phyloP scores from a whole-genome alignment of 2,329 filamentous ascomycete species.

The Claviceps humidiphila region DNA sequence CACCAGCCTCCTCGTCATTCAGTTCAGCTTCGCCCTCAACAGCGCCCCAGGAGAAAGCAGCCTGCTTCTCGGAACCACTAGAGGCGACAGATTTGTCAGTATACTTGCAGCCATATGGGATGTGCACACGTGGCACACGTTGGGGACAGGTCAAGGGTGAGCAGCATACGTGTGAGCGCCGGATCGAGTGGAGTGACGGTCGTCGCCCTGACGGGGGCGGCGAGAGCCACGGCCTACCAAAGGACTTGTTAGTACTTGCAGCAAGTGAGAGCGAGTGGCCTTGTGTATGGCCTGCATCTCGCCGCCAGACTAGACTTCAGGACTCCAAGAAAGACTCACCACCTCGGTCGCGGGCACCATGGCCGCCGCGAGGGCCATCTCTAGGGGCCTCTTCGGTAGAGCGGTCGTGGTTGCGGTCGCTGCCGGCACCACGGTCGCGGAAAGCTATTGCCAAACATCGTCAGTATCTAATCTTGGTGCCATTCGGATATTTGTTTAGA shows the following conservation, averaged over 20 bases:
- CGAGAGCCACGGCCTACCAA: slow-evolving; percentile 38
- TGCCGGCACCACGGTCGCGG: slow-evolving; percentile 75
- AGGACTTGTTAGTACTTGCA: background rate
- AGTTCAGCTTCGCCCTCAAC: slow-evolving; percentile 70
- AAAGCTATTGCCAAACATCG: slow-evolving; percentile 45
- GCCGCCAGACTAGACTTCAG: slow-evolving; percentile 14
- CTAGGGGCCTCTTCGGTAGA: slow-evolving; percentile 55
- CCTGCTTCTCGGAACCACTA: slow-evolving; percentile 75
- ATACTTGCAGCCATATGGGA: background rate
- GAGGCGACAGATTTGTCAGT: slow-evolving; percentile 11
- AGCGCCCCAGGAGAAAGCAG: slow-evolving; percentile 79
- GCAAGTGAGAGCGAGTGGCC: background rate
- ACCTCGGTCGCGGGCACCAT: slow-evolving; percentile 49
- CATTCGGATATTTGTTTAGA: background rate
- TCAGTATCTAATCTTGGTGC: background rate
- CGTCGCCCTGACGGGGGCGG: slow-evolving; percentile 39
- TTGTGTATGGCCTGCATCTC: background rate
- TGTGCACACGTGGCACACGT: background rate
- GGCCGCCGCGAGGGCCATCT: slow-evolving; percentile 45
- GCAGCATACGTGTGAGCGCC: slow-evolving; percentile 31
- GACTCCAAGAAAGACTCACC: slow-evolving; percentile 26
- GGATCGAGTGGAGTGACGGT: slow-evolving; percentile 37
- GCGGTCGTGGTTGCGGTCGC: slow-evolving; percentile 70
- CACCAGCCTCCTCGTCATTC: slow-evolving; percentile 83
- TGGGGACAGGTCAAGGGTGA: background rate